These are phyloP conservation scores for Podaxis sp. DNA, from an alignment of 768 basidiomycete genomes.

Conservation along the genomic window DNA sequence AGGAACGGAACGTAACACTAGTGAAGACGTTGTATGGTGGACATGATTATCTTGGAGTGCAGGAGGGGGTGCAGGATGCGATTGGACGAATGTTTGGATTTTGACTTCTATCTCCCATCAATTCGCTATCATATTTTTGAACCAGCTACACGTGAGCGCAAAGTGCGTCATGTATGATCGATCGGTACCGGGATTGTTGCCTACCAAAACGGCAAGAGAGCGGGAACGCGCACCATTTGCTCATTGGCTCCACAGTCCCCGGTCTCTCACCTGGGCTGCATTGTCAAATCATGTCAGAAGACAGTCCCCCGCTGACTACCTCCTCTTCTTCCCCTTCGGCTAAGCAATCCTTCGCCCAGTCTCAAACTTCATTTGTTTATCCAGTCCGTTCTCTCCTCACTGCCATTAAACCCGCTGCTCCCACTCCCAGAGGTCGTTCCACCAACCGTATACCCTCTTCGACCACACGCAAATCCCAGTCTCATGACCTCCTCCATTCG, in stretches of 20 bases:
- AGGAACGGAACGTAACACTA: constrained; percentile 48
- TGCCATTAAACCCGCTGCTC: constrained; percentile 33
- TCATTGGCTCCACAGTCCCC: not conserved
- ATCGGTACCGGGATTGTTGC: not conserved
- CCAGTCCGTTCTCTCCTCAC: constrained; percentile 39
- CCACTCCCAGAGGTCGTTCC: not conserved
- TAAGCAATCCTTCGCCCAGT: not conserved
- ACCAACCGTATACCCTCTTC: not conserved
- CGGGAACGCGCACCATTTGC: too few relatives aligned
- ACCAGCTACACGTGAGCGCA: not conserved
- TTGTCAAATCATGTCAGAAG: not conserved
- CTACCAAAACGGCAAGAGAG: too few relatives aligned
- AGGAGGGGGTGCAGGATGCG: constrained; percentile 74
- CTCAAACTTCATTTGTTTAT: constrained; percentile 32
- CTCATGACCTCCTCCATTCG: not conserved
- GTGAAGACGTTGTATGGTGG: constrained; percentile 63
- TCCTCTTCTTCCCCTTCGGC: constrained; percentile 4
- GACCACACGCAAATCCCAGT: not conserved
- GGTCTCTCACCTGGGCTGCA: not conserved
- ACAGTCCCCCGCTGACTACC: not conserved
- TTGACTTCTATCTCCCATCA: not conserved
- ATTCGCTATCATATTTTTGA: not conserved
- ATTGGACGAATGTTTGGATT: constrained; percentile 40
- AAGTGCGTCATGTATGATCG: not conserved
- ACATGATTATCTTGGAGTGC: constrained; percentile 58